Conservation (phyloP, 495 filamentous ascomycete species). For the Halenospora varia region DNA sequence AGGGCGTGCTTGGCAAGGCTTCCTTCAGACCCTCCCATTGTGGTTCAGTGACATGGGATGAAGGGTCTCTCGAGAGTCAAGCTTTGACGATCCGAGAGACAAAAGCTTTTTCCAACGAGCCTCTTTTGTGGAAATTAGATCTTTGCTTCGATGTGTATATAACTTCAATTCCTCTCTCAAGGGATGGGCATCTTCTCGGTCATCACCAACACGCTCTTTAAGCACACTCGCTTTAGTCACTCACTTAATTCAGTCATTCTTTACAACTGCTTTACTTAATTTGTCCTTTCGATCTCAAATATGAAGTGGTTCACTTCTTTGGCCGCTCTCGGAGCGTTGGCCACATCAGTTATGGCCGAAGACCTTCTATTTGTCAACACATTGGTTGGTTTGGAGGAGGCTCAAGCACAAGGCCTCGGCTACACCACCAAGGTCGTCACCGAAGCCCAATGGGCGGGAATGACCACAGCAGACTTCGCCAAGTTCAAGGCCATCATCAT, state of each 20-base stretch:
- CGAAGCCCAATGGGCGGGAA: slow-evolving; percentile 27
- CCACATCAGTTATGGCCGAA: slow-evolving; percentile 17
- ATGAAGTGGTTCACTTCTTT: slow-evolving; percentile 4
- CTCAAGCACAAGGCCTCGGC: slow-evolving; percentile 27
- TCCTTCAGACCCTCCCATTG: not conserved
- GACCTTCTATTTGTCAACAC: slow-evolving; percentile 33
- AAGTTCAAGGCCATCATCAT: slow-evolving; percentile 36
- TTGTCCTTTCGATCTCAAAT: not conserved
- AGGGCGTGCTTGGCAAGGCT: not conserved
- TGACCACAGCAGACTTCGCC: slow-evolving; percentile 35
- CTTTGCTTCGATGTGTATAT: not conserved
- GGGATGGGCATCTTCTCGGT: not conserved
- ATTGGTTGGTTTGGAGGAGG: slow-evolving; percentile 25
- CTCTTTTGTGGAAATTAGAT: not conserved
- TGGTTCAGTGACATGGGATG: not conserved
- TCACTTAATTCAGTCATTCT: not conserved
- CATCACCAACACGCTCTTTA: not conserved
- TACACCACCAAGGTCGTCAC: slow-evolving; percentile 30
- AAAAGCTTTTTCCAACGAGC: not conserved
- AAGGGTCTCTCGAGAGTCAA: too few species aligned
- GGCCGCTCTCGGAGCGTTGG: slow-evolving; percentile 10
- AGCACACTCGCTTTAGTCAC: not conserved
- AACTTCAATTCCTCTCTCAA: not conserved
- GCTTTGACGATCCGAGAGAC: too few species aligned
- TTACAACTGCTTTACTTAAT: not conserved